Evolutionary conservation across 331 rosid genomes (phyloP).

Genomic region (Rosa hybrid): DNA sequence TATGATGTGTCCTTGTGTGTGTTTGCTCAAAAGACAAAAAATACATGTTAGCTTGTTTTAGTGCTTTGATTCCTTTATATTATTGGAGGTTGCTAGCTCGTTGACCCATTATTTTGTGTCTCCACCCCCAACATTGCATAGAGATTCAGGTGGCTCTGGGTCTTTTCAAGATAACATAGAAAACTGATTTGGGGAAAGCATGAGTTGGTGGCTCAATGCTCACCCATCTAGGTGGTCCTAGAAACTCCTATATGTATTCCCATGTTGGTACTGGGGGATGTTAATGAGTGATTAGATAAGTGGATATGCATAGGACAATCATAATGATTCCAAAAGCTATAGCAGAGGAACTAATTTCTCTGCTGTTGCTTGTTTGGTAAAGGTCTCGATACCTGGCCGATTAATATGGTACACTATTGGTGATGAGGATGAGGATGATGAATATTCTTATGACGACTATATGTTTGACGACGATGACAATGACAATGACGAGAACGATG

Average conservation of each 20-base stretch:
- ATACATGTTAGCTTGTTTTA: background rate
- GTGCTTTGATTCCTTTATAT: background rate
- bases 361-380: constrained; percentile 41
- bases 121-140: background rate
- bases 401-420: constrained; percentile 41
- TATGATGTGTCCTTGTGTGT: background rate
- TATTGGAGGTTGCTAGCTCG: background rate
- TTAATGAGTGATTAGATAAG: background rate
- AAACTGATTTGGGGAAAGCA: background rate
- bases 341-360: constrained; percentile 51
- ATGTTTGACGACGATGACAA: constrained; percentile 7
- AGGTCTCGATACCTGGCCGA: constrained; percentile 46
- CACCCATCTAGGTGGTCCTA: constrained; percentile 10
- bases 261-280: constrained; percentile 10
- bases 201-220: background rate
- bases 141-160: background rate
- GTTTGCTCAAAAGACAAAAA: background rate
- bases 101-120: background rate
- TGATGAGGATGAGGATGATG: constrained; percentile 22
- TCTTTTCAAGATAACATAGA: background rate
- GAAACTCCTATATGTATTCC: constrained; percentile 1
- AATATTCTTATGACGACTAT: constrained; percentile 11
- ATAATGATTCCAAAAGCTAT: constrained; percentile 17
- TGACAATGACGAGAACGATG: background rate
- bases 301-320: constrained; percentile 4